Evolutionary conservation across 345 rosid genomes (phyloP), one percentile per base, ranked within the genome.

Genomic region (Rhizophora mangle): DNA sequence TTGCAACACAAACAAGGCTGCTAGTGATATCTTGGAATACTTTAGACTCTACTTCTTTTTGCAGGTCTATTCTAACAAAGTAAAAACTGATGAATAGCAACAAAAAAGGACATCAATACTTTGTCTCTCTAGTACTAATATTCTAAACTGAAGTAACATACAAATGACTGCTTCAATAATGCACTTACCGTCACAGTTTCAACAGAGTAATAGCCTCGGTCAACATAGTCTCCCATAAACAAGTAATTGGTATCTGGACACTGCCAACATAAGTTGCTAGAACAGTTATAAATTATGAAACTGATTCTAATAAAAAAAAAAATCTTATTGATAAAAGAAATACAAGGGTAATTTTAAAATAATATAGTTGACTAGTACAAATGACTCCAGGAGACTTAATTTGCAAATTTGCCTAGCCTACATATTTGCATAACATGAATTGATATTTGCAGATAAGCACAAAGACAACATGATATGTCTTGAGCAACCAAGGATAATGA

Each of bases 191-290:
- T 84, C 37, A 94, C 97, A 72, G 98, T 94, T 80, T 94, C 98
- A 60, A 94, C 96, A 46, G 98, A 94, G 74, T 94, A 94, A 80
- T 94, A 94, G 49, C 97, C 97, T 72, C 96, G 96, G 66, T 94
- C 97, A 56, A 94, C 98, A 72, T 94, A 91, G 73, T 94, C 97
- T 77, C 98, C 96, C 97, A 94, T 94, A 75, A 94, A 92, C 74
- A 93, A 79, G 83, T 93, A 93, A 80, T 88, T 93, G 75, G 96
- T 90, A 77, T 92, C 98, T 29, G 98, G 98, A 74, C 97, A 93
- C 98, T 91, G 79, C 63, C 63, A 39, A 24, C 3, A 10, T 9
- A 27, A 56, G 10, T 24, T 56, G 13, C 1, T 21, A 4, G 30
- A 15, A 56, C 9, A 6, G 22, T 56, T 26, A 56, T 6, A 56